A percentile compares a stretch with the other conserved stretches of the same genome.
Conservation (phyloP, 2,329 filamentous ascomycete genomes). For the Sclerotinia borealis region DNA sequence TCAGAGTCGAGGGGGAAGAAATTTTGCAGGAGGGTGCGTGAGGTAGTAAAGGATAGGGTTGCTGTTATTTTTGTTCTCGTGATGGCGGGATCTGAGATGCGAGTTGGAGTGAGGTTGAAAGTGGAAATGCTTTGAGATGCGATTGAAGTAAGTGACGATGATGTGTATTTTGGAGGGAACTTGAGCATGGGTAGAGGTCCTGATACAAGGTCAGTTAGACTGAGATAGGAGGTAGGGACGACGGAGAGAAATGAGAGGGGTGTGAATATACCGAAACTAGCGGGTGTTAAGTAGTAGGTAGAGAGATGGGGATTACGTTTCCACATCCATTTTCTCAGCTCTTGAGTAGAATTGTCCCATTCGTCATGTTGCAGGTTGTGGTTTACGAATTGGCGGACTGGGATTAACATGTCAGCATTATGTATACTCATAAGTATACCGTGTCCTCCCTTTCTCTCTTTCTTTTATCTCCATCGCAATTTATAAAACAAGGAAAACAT, state of each 20-base stretch:
- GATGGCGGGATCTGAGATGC: constrained; percentile 21
- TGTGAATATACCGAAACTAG: neutral
- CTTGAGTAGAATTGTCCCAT: constrained; percentile 43
- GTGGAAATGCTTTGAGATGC: neutral
- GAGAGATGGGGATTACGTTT: constrained; percentile 37
- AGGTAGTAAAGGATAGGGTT: constrained; percentile 33
- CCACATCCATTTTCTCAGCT: constrained; percentile 40
- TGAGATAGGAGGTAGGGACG: neutral
- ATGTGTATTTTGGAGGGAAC: neutral
- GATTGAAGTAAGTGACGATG: neutral
- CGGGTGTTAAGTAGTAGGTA: constrained; percentile 38
- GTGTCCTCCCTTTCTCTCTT: neutral
- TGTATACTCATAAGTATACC: neutral
- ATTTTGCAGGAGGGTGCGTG: constrained; percentile 35
- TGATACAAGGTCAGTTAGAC: neutral
- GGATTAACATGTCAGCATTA: constrained; percentile 19
- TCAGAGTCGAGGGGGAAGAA: constrained; percentile 29
- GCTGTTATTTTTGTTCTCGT: constrained; percentile 30
- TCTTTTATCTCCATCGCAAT: neutral
- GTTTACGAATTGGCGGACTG: constrained; percentile 26
- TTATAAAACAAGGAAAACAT: neutral
- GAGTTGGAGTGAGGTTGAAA: constrained; percentile 15
- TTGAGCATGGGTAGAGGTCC: too few relatives aligned
- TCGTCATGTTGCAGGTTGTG: constrained; percentile 49
- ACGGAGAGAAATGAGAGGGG: neutral